These are phyloP conservation scores for Sungouiella blattae DNA, from an alignment of 805 yeast genomes.

Conservation along the genomic window DNA sequence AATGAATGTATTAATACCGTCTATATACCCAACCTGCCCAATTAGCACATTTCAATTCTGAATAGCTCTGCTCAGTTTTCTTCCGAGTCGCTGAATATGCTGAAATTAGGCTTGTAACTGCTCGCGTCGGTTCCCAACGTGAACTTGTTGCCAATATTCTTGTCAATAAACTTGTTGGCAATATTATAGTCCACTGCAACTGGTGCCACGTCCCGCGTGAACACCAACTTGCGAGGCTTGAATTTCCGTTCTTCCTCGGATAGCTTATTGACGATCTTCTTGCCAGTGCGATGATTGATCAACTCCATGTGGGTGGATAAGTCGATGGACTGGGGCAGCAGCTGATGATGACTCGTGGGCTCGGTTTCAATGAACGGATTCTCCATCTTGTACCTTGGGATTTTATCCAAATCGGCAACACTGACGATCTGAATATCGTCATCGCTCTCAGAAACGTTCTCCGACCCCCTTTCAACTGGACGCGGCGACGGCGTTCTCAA, in stretches of 20 bases:
- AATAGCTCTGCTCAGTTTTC: no score
- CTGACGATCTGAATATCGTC: conserved; percentile 7
- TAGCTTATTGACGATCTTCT: conserved; percentile 7
- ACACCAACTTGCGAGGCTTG: conserved; percentile 14
- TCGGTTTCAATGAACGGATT: conserved; percentile 11
- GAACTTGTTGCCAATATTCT: conserved; percentile 14
- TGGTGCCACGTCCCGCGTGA: conserved; percentile 13
- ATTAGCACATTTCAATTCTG: no score
- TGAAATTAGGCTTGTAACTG: conserved; percentile 12
- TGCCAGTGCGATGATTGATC: conserved; percentile 13
- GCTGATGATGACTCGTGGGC: neutral
- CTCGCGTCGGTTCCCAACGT: conserved; percentile 10
- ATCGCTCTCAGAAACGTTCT: conserved; percentile 3
- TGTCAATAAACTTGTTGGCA: conserved; percentile 13
- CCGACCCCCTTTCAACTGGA: no score
- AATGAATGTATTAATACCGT: no score
- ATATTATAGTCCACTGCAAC: conserved; percentile 10
- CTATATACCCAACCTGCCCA: no score
- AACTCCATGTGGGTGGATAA: conserved; percentile 12
- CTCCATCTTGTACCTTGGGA: conserved; percentile 8
- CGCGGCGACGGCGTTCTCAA: neutral
- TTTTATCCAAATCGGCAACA: conserved; percentile 5
- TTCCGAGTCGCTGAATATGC: conserved; percentile 10
- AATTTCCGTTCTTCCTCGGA: conserved; percentile 11
- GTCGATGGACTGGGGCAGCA: conserved; percentile 4